These are phyloP conservation scores for Syzygium grande DNA, from an alignment of 345 rosid genomes.

Conservation along the genomic window DNA sequence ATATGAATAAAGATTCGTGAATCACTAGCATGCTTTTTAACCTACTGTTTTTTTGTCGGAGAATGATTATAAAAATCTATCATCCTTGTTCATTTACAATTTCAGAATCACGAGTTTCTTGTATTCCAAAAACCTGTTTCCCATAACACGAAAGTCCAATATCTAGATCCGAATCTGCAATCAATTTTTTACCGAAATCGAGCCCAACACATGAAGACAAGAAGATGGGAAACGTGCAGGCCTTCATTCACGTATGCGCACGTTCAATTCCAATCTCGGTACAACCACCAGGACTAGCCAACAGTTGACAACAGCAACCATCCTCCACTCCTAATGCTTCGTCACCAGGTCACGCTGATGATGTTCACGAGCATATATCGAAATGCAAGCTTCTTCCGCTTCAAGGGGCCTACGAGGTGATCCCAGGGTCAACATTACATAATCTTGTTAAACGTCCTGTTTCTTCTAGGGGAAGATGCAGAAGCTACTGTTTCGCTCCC, in stretches of 20 bases:
- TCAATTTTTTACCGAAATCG: neutral
- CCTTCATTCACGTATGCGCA: neutral
- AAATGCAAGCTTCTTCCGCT: neutral
- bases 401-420: neutral
- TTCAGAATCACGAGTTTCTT: neutral
- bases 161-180: neutral
- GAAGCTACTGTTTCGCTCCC: neutral
- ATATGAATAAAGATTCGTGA: no score
- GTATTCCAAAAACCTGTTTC: neutral
- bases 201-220: neutral
- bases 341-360: no score
- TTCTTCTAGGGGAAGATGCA: neutral
- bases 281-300: neutral
- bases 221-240: neutral
- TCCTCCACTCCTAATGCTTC: neutral
- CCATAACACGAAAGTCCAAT: neutral
- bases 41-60: no score
- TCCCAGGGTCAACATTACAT: no score
- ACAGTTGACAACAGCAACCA: neutral
- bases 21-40: no score
- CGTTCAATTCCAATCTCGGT: neutral
- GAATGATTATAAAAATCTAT: no score
- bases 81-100: accelerated
- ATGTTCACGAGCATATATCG: no score
- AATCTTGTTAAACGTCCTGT: neutral